Evolutionary conservation across 352 stramenopile species (phyloP), one percentile per base, ranked within the genome.

Genomic region (Blastocystis sp.): DNA sequence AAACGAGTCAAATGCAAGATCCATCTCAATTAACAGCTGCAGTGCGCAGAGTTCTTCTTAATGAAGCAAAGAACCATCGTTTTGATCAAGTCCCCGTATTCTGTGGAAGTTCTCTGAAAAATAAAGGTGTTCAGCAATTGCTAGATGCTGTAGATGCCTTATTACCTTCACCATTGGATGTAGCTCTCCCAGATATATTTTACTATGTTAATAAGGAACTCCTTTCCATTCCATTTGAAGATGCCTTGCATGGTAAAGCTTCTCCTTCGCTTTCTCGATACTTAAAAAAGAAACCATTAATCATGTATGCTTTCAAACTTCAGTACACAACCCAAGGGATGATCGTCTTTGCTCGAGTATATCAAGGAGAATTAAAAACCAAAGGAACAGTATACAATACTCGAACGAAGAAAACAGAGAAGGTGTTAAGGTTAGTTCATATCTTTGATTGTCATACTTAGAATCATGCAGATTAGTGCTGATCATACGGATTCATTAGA

Each of bases 51-150:
- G 66, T 78, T n/a, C 1, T 78, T 24, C 27, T 78, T n/a, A n/a
- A 5, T 11, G 35, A 71, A n/a, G 56, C 74, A 16, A 24, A 51
- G 12, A 12, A n/a, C n/a, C 14, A 29, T 27, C 7, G 56, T 11
- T 73, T 85, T 49, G 37, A 51, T 11, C 56, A 58, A 12, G 35
- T 71, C 5, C 74, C 74, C 32, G 29, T 85, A 1, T 57, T 85
- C 42, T 88, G 73, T 19, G 86, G 86, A 0, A 65, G 54, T 29
- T 65, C 88, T 52, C 95, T 93, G 88, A 95, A 96, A 90, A 98
- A 98, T 91, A 97, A 96, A 61, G 95, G 95, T 37, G 96, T 98
- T 74, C 96, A 99, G 89, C 92, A 95, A n/a, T 92, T 99, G 81
- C 91, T 99, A 21, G 96, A 99, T 90, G 96, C 92, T 46, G 96